phyloP scores from a whole-genome alignment of 176 grass and related monocot genomes.

The Alopecurus myosuroides region DNA sequence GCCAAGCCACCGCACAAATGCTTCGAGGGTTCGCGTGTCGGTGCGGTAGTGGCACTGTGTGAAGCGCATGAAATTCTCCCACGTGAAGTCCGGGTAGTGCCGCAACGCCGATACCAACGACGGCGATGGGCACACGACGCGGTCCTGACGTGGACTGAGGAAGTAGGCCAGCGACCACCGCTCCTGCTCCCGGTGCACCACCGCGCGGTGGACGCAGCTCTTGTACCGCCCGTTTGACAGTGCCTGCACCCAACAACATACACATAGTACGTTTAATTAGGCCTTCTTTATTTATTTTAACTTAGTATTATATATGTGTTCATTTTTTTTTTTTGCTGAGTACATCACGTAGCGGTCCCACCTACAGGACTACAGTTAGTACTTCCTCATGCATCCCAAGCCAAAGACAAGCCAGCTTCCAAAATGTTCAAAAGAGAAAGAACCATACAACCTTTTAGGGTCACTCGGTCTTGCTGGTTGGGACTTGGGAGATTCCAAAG shows the following conservation, averaged over 20 bases:
- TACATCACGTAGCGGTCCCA: too few relatives aligned
- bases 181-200: conserved; percentile 56
- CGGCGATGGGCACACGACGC: conserved; percentile 53
- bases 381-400: not conserved
- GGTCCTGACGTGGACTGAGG: conserved; percentile 56
- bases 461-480: not conserved
- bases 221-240: conserved; percentile 77
- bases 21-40: conserved; percentile 54
- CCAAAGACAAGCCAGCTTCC: conserved; percentile 37
- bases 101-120: not conserved
- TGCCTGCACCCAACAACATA: conserved; percentile 29
- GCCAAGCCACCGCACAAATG: conserved; percentile 51
- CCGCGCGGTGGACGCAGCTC: conserved; percentile 83
- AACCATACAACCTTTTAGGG: not conserved
- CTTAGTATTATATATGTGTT: too few relatives aligned
- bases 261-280: too few relatives aligned
- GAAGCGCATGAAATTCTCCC: conserved; percentile 62
- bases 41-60: conserved; percentile 73
- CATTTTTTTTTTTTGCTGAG: too few relatives aligned
- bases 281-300: too few relatives aligned
- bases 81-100: conserved; percentile 81
- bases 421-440: conserved; percentile 1
- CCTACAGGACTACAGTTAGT: too few relatives aligned
- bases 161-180: conserved; percentile 82
- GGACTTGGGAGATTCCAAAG: not conserved